Conservation (phyloP, 1,284 basidiomycete genomes). For the Microbotryum violaceum region DNA sequence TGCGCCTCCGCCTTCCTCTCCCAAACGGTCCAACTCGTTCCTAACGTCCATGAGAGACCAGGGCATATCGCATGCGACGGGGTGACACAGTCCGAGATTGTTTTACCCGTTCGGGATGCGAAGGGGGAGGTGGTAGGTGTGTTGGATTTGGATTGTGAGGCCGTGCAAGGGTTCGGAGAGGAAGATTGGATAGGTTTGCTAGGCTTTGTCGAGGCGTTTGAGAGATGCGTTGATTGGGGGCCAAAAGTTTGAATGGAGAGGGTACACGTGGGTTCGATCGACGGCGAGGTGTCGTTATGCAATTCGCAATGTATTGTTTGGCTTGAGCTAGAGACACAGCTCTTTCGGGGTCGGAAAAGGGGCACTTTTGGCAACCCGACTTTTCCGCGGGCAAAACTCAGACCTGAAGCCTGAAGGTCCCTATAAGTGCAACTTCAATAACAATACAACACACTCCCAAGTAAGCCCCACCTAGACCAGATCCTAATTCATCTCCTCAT, state of each 20-base stretch:
- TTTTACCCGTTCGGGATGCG: slow-evolving; percentile 36
- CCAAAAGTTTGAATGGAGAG: not conserved
- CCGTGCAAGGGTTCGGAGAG: slow-evolving; percentile 38
- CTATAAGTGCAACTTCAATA: no score
- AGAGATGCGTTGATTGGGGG: slow-evolving; percentile 18
- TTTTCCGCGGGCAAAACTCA: no score
- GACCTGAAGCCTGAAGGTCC: no score
- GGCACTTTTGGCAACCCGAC: no score
- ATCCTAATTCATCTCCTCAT: slow-evolving; percentile 18
- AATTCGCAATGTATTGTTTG: no score
- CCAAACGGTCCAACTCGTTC: slow-evolving; percentile 37
- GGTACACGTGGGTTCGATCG: no score
- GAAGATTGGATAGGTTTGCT: slow-evolving; percentile 38
- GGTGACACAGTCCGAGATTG: slow-evolving; percentile 41
- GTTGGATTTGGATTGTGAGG: slow-evolving; percentile 43
- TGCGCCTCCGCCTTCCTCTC: slow-evolving; percentile 40
- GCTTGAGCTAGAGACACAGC: no score
- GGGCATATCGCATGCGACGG: slow-evolving; percentile 45
- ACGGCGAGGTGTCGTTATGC: no score
- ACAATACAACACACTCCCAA: no score
- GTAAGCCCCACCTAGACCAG: no score
- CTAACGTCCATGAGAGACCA: slow-evolving; percentile 39
- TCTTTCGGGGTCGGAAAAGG: no score
- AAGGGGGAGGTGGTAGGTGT: slow-evolving; percentile 37
- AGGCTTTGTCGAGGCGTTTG: slow-evolving; percentile 32